Base-by-base conservation (phyloP, 75 land plant species). In the Larix kaempferi region DNA sequence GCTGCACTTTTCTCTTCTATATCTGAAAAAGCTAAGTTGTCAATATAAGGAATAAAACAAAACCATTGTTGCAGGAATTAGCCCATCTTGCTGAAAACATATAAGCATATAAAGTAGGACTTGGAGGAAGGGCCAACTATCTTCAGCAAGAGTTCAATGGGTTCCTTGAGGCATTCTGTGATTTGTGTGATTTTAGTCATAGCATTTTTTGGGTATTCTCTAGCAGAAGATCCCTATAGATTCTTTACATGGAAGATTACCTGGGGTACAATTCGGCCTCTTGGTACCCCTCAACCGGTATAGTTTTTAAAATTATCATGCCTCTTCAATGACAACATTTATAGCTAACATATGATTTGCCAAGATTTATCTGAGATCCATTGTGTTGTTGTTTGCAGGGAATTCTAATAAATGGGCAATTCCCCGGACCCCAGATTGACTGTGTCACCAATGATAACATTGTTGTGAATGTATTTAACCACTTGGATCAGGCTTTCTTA, bases 381-480 rank as follows among this genome's bases (percentile, higher is more conserved):
- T n/a, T 29, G 2, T 60, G 62, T 19, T 60, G 21, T 60, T 19
- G 62, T 21, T 21, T 60, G 69, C 82, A 92, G 98, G 98, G 88
- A 21, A 91, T 95, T 26, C 87, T 93, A 44, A 95, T 95, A 78
- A 95, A 95, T 78, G 98, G 89, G 19, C 94, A 89, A 37, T 93
- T 95, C 57, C 98, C 98, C n/a, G 98, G 98, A 44, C 98, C 98
- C n/a, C 81, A 76, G 21, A 81, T 95, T 67, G 89, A 91, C 44
- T 73, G 82, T 61, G 86, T 86, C 12, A 91, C 96, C 37, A 95
- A 95, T 80, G 86, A 93, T 81, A 91, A 93, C 77, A 75, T 95
- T 16, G 77, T 89, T 26, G 77, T 95, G 76, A 91, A 91, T 76
- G 91, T 95, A 44, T 81, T 77, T 78, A 95, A 95, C 79, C 82